Percentiles rank a stretch among this genome's conserved stretches.
Conservation (phyloP, 1,139 yeast genomes). For the Magnusiomyces paraingens region DNA sequence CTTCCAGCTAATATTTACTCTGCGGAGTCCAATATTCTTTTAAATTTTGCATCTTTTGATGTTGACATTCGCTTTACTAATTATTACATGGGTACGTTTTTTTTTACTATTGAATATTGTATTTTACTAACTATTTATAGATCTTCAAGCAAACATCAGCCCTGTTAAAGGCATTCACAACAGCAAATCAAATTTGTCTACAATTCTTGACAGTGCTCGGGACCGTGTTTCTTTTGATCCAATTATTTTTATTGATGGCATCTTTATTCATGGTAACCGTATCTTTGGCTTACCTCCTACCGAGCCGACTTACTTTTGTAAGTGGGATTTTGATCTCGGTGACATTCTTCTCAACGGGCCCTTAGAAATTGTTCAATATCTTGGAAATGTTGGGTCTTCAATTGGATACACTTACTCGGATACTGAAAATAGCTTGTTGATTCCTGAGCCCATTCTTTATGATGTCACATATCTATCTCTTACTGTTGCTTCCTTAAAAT, state of each 20-base stretch:
- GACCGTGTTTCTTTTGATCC: conserved; percentile 25
- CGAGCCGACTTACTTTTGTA: conserved; percentile 81
- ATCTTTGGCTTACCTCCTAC: conserved; percentile 88
- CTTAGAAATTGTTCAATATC: conserved; percentile 42
- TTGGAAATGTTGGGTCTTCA: conserved; percentile 41
- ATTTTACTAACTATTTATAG: conserved; percentile 27
- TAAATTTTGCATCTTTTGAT: conserved; percentile 60
- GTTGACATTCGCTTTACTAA: conserved; percentile 82
- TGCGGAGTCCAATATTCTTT: conserved; percentile 52
- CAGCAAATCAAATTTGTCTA: conserved; percentile 18
- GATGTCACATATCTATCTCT: conserved; percentile 59
- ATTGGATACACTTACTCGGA: conserved; percentile 63
- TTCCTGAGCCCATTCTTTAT: conserved; percentile 49
- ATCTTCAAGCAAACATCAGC: conserved; percentile 35
- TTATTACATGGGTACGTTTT: conserved; percentile 56
- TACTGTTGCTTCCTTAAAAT: conserved; percentile 25
- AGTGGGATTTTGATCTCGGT: conserved; percentile 80
- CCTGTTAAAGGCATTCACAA: conserved; percentile 32
- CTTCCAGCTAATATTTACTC: conserved; percentile 72
- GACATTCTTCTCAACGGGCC: conserved; percentile 49
- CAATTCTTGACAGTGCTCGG: conserved; percentile 25
- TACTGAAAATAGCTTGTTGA: conserved; percentile 62
- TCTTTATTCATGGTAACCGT: conserved; percentile 75
- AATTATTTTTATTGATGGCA: conserved; percentile 54
- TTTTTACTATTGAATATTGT: too few species aligned